Base-by-base conservation (phyloP, 2,329 filamentous ascomycete species). In the Didymella pomorum region DNA sequence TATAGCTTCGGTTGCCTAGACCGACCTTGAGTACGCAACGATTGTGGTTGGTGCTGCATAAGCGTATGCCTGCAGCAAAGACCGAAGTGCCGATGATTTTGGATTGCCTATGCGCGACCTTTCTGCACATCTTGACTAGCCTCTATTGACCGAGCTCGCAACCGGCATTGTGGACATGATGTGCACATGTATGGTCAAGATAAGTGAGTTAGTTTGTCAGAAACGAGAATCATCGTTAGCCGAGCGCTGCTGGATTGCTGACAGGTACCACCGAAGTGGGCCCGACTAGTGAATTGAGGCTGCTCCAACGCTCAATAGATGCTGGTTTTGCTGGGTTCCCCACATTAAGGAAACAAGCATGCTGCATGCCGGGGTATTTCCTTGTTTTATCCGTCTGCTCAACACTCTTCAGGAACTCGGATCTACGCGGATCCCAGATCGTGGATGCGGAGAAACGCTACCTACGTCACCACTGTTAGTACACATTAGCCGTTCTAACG, bases 21-120 rank as follows among this genome's bases (percentile, higher is more conserved):
- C 31, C 6, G 21, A 18, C 6, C 11, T 18, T 41, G 42, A 29
- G 14, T 39, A 41, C 14, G 33, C 35, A 51, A n/a, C 37, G 11
- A n/a, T n/a, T 28, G 18, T 23, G 37, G 11, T 21, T 41, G 10
- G 12, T 31, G 37, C 18, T 41, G 37, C 37, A 41, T 14, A 41
- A 41, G 51, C 51, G 31, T 42, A n/a, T 23, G 25, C 7, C 18
- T 37, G 29, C 8, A 41, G 47, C 47, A 33, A 50, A 28, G 47
- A 25, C 33, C 47, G 16, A 41, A 28, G 23, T 29, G 35, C 35
- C 35, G 35, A 20, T 39, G n/a, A 10, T 44, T 10, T 26, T 18
- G 2, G 37, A 41, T 5, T 41, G 18, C 18, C 3, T 11, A 21
- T 18, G 20, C 37, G 10, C 4, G 12, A 41, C 10, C 11, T 11